A percentile compares a stretch with the other conserved stretches of the same genome.
These are phyloP conservation scores for Epichloe typhina DNA, from an alignment of 2,329 filamentous ascomycete genomes.

Conservation along the genomic window DNA sequence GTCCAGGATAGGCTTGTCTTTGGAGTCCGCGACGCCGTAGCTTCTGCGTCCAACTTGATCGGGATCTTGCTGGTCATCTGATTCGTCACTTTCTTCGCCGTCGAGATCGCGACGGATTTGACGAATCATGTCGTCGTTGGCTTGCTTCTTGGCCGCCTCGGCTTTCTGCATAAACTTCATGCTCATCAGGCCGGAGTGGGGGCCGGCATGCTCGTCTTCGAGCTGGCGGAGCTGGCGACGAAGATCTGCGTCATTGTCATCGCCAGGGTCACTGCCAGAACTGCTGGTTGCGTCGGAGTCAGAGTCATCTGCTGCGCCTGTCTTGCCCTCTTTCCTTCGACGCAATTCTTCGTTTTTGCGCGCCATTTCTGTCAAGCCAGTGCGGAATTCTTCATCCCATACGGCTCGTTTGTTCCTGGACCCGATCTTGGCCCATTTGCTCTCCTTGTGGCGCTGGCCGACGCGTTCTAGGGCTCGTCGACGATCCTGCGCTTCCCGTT, in stretches of 20 bases:
- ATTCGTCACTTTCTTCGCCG: slow-evolving; percentile 39
- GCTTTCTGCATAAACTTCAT: slow-evolving; percentile 95
- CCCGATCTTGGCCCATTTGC: slow-evolving; percentile 82
- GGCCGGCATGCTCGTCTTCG: slow-evolving; percentile 34
- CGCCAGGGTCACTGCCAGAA: slow-evolving; percentile 37
- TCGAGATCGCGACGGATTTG: slow-evolving; percentile 61
- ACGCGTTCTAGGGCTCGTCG: slow-evolving; percentile 73
- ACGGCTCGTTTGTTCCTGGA: slow-evolving; percentile 66
- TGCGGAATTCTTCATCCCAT: slow-evolving; percentile 80
- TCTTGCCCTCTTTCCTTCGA: slow-evolving; percentile 62
- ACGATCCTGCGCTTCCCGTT: slow-evolving; percentile 53
- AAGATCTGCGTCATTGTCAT: slow-evolving; percentile 31
- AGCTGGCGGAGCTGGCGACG: slow-evolving; percentile 31
- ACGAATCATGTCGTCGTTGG: slow-evolving; percentile 65
- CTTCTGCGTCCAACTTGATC: slow-evolving; percentile 55
- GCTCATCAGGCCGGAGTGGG: slow-evolving; percentile 55
- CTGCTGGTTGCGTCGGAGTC: slow-evolving; percentile 43
- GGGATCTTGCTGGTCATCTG: slow-evolving; percentile 29
- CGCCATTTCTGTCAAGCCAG: slow-evolving; percentile 68
- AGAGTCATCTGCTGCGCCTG: slow-evolving; percentile 28
- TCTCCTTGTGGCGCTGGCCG: slow-evolving; percentile 72
- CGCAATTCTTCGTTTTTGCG: slow-evolving; percentile 71
- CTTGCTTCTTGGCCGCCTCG: slow-evolving; percentile 61
- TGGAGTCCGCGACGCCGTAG: slow-evolving; percentile 39
- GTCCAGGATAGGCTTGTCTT: slow-evolving; percentile 15